Conservation (phyloP, 306 rosid species). For the Cucumis hystrix region DNA sequence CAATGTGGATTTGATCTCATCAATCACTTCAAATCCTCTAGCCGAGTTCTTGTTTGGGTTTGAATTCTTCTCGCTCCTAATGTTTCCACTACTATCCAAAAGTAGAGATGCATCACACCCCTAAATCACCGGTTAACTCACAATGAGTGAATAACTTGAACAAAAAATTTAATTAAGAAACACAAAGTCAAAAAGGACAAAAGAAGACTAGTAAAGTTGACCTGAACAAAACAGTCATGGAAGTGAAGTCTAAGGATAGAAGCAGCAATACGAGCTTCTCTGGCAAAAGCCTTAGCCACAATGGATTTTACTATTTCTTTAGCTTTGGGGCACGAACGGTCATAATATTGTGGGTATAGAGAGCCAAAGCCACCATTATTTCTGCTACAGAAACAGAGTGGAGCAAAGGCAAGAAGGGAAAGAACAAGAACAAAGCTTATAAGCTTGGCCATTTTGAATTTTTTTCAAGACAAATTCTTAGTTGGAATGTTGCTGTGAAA, state of each 20-base stretch:
- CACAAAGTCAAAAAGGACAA: background rate
- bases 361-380: slow-evolving; percentile 18
- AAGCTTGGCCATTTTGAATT: slow-evolving; percentile 23
- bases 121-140: slow-evolving; percentile 16
- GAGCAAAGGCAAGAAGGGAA: slow-evolving; percentile 46
- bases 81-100: slow-evolving; percentile 48
- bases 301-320: slow-evolving; percentile 48
- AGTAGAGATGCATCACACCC: slow-evolving; percentile 86
- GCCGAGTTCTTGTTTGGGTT: slow-evolving; percentile 69
- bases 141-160: background rate
- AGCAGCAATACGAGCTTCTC: slow-evolving; percentile 71
- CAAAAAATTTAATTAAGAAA: background rate
- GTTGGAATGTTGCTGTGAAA: slow-evolving; percentile 8
- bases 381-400: slow-evolving; percentile 27
- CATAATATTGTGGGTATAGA: slow-evolving; percentile 70
- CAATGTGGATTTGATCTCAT: slow-evolving; percentile 58
- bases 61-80: slow-evolving; percentile 57
- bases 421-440: slow-evolving; percentile 25
- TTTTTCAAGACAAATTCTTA: background rate
- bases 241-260: slow-evolving; percentile 75
- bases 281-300: slow-evolving; percentile 46
- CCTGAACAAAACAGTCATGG: slow-evolving; percentile 95
- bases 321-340: slow-evolving; percentile 62
- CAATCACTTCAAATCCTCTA: slow-evolving; percentile 65
- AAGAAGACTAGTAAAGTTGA: background rate